These are phyloP conservation scores for Penicillium sp. DNA, from an alignment of 2,329 filamentous ascomycete genomes.

Conservation along the genomic window DNA sequence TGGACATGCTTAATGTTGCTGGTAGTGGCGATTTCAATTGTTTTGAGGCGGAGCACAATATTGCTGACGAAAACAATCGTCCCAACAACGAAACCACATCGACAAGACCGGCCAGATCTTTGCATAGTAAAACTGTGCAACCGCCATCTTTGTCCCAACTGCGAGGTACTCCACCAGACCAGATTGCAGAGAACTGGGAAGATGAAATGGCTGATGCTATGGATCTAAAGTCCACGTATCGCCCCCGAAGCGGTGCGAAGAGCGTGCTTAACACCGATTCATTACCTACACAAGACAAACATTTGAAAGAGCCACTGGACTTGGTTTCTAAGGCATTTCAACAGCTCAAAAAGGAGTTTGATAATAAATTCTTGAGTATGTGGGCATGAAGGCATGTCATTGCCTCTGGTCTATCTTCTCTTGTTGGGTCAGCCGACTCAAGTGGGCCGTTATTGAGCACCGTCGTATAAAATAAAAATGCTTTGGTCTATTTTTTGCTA, in stretches of 20 bases:
- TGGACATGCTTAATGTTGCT: constrained; percentile 24
- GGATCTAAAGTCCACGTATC: neutral
- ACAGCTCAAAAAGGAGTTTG: constrained; percentile 31
- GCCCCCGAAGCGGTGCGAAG: neutral
- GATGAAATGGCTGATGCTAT: constrained; percentile 14
- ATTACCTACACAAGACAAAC: too few species aligned
- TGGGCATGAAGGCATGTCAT: too few species aligned
- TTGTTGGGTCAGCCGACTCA: too few species aligned
- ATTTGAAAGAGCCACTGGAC: constrained; percentile 2
- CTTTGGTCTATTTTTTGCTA: too few species aligned
- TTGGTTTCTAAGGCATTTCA: constrained; percentile 30
- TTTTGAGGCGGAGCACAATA: constrained; percentile 16
- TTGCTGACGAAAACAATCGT: constrained; percentile 1
- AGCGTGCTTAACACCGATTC: neutral
- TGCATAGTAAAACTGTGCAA: too few species aligned
- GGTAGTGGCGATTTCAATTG: constrained; percentile 31
- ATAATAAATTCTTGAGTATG: constrained; percentile 35
- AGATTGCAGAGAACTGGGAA: constrained; percentile 24
- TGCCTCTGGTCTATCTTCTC: too few species aligned
- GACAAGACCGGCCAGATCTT: too few species aligned
- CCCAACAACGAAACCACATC: neutral
- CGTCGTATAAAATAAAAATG: too few species aligned
- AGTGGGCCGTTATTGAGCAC: too few species aligned
- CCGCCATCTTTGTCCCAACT: too few species aligned
- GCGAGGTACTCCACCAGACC: too few species aligned